Base-by-base conservation (phyloP, 169 alveolate species). In the Plasmodium sp. region DNA sequence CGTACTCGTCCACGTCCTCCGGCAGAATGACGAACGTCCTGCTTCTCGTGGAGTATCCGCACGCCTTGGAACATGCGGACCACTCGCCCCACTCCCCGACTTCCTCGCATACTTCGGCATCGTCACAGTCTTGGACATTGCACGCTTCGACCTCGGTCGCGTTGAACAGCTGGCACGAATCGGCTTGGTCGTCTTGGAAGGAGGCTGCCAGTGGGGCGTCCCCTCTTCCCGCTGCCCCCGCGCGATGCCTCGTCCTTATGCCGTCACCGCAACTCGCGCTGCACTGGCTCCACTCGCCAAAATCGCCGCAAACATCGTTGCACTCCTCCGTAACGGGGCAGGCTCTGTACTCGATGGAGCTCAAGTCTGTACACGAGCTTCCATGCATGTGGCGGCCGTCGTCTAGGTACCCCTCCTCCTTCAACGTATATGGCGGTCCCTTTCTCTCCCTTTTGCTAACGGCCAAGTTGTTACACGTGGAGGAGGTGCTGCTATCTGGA, bases 241-340 rank as follows among this genome's bases (percentile, higher is more conserved):
- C 81, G 56, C 93, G 79, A 5, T 51, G 54, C 22, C 93, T 86
- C 45, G 71, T 27, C 81, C 93, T 48, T 51, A 86, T 77, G 34
- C 93, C 93, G 22, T 86, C 86, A 18, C 93, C 93, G 71, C 93
- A 86, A 16, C 88, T 75, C 27, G 88, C 81, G 51, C 33, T 86
- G 36, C 93, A 86, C 72, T 74, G 86, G 18, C 93, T 86, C 93
- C 93, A 86, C 81, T 86, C 93, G 9, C 93, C 93, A 54, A 86
- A 86, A 86, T 86, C 93, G 27, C 93, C 93, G 45, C 93, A 86
- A 5, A 74, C 27, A 71, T 75, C 93, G 43, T 86, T 86, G 12
- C 93, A 86, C 43, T 56, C 86, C 71, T 48, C 88, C 31, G 58
- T 75, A 22, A 74, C 31, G 14, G 93, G 93, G 39, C 93, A 86